phyloP scores from a whole-genome alignment of 371 early-diverging fungal genomes.

The Mortierella sp. region DNA sequence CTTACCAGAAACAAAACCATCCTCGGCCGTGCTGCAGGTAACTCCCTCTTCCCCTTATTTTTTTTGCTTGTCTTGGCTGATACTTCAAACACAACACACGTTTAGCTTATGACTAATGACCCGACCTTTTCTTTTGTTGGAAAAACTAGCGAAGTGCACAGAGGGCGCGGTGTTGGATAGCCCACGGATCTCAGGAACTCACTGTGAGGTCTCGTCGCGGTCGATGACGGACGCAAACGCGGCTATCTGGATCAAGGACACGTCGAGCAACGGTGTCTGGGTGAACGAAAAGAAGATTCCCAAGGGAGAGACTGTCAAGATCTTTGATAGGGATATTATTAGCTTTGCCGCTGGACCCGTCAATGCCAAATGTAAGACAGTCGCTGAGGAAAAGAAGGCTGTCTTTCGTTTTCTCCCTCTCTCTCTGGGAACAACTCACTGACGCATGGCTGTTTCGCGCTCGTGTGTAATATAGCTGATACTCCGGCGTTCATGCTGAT shows the following conservation, averaged over 20 bases:
- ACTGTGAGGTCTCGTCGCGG: constrained; percentile 40
- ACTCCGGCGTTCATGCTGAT: constrained; percentile 31
- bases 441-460: not conserved
- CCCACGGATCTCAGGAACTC: constrained; percentile 20
- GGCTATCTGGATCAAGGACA: constrained; percentile 48
- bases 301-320: constrained; percentile 34
- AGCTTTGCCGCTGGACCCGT: constrained; percentile 16
- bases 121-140: not conserved
- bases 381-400: not conserved
- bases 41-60: not conserved
- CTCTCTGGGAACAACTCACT: not conserved
- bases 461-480: not conserved
- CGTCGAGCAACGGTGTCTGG: constrained; percentile 53
- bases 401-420: not conserved
- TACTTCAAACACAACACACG: too few species aligned
- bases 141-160: constrained; percentile 28
- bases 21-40: constrained; percentile 32
- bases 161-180: constrained; percentile 24
- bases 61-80: not conserved
- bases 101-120: too few species aligned
- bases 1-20: constrained; percentile 28
- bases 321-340: constrained; percentile 35
- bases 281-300: constrained; percentile 35
- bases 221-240: constrained; percentile 32
- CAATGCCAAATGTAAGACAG: constrained; percentile 9